These are phyloP conservation scores for Talinum fruticosum DNA, from an alignment of 148 eudicot genomes.

Conservation along the genomic window DNA sequence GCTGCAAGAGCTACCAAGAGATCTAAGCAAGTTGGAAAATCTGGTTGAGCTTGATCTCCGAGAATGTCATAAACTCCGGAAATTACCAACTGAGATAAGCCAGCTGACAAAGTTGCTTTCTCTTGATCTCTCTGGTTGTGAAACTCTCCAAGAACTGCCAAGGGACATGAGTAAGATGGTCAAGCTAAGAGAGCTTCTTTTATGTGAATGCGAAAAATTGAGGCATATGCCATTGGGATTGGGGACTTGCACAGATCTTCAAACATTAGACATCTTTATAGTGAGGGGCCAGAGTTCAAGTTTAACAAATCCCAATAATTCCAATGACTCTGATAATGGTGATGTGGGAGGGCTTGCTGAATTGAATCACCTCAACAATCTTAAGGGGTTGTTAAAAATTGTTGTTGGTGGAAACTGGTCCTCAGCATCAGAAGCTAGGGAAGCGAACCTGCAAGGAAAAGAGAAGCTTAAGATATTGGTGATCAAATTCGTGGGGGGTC, in stretches of 20 bases:
- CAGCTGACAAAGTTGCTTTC: neutral
- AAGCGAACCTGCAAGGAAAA: conserved; percentile 6
- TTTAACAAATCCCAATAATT: neutral
- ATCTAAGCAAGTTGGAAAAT: neutral
- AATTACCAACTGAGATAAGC: neutral
- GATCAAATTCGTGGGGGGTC: neutral
- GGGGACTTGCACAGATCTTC: conserved; percentile 5
- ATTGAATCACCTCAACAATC: neutral
- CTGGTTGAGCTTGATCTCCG: neutral
- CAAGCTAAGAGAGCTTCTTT: conserved; percentile 5
- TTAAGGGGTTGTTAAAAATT: neutral
- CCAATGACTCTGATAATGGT: neutral
- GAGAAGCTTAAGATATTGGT: neutral
- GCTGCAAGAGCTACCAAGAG: neutral
- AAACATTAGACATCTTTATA: neutral
- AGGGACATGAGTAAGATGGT: neutral
- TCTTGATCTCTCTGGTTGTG: neutral
- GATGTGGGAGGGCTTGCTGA: conserved; percentile 3
- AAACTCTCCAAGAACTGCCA: neutral
- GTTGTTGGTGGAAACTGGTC: neutral
- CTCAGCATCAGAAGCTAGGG: neutral
- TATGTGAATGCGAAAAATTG: neutral
- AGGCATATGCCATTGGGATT: conserved; percentile 12
- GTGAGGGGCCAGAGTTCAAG: neutral
- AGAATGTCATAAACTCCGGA: neutral